Percentiles rank a stretch among this genome's conserved stretches.
phyloP scores from a whole-genome alignment of 805 yeast species.

The Nakazawaea molendinolei region DNA sequence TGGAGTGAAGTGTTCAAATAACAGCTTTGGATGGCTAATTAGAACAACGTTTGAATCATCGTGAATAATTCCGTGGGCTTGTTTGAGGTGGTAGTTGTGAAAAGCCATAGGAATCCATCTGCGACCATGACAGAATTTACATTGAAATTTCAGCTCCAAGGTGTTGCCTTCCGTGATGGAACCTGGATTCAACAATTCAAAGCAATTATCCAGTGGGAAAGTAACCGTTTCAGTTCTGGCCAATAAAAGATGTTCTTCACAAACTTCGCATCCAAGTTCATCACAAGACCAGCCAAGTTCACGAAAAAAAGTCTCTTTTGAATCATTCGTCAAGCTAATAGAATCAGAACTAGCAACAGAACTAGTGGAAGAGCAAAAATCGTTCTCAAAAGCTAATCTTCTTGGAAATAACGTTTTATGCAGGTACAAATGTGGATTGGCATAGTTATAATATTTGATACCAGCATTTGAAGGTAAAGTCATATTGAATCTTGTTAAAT shows the following conservation, averaged over 20 bases:
- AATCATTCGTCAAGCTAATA: neutral
- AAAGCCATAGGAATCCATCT: slow-evolving; percentile 15
- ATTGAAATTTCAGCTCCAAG: slow-evolving; percentile 10
- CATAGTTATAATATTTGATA: neutral
- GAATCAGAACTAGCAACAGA: no score
- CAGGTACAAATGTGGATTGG: slow-evolving; percentile 2
- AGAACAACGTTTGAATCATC: slow-evolving; percentile 12
- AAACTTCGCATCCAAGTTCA: slow-evolving; percentile 12
- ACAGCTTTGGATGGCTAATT: slow-evolving; percentile 16
- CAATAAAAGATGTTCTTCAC: slow-evolving; percentile 11
- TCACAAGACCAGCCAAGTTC: neutral
- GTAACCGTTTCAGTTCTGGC: neutral
- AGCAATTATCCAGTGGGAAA: slow-evolving; percentile 1
- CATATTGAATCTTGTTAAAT: slow-evolving; percentile 14
- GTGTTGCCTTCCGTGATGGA: slow-evolving; percentile 3
- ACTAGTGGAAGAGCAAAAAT: no score
- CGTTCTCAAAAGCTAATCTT: slow-evolving; percentile 10
- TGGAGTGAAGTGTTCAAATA: slow-evolving; percentile 14
- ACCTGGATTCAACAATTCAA: neutral
- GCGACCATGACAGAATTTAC: slow-evolving; percentile 18
- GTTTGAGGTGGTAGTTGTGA: slow-evolving; percentile 14
- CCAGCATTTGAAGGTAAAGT: slow-evolving; percentile 15
- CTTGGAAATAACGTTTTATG: slow-evolving; percentile 15
- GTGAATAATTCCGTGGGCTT: slow-evolving; percentile 18
- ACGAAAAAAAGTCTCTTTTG: neutral